Conservation (phyloP, 257 asterid species). For the Jaltomata sinuosa region DNA sequence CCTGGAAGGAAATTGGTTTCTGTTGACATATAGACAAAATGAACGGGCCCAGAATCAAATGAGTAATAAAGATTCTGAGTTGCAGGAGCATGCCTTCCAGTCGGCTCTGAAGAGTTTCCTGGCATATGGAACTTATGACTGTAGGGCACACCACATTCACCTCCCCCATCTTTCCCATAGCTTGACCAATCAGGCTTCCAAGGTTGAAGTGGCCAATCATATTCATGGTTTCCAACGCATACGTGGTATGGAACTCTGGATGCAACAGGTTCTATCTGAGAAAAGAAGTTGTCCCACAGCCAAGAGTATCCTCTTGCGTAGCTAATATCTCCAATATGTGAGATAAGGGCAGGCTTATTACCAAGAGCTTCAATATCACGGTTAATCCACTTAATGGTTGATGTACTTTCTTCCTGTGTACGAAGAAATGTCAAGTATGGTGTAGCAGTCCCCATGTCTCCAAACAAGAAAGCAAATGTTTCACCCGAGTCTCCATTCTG, state of each 20-base stretch:
- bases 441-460: constrained; percentile 97
- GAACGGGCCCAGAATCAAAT: constrained; percentile 71
- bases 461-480: constrained; percentile 72
- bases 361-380: constrained; percentile 78
- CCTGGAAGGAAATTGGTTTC: constrained; percentile 79
- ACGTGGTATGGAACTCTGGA: constrained; percentile 82
- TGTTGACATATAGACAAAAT: constrained; percentile 79
- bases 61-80: constrained; percentile 82
- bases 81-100: constrained; percentile 69
- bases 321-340: constrained; percentile 96
- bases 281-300: constrained; percentile 90
- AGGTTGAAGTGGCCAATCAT: constrained; percentile 85
- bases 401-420: constrained; percentile 63
- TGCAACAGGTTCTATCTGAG: constrained; percentile 74
- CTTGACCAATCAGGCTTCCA: constrained; percentile 91
- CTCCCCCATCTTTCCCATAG: constrained; percentile 82
- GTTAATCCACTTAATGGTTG: constrained; percentile 76
- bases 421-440: constrained; percentile 69
- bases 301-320: constrained; percentile 91
- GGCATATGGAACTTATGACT: constrained; percentile 86
- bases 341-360: constrained; percentile 64
- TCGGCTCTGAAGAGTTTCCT: constrained; percentile 74
- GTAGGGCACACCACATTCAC: constrained; percentile 94
- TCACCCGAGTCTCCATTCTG: constrained; percentile 43
- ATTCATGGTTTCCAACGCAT: constrained; percentile 92